Conservation (phyloP, 208 protist species). For the Crithidia expoeki region DNA sequence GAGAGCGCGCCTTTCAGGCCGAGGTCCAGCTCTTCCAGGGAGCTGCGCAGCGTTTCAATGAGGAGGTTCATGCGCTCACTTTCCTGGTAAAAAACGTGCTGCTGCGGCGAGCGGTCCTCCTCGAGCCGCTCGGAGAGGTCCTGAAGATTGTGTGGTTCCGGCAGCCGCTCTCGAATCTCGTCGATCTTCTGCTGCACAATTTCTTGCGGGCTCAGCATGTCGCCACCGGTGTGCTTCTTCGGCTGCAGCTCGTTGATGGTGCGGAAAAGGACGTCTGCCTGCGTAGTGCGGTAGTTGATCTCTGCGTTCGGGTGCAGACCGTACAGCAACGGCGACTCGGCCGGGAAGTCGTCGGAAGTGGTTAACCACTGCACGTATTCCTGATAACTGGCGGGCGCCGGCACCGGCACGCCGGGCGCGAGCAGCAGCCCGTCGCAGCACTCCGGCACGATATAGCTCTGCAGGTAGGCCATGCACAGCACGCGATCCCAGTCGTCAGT, state of each 20-base stretch:
- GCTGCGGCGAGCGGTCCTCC: conserved; percentile 97
- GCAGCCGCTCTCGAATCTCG: conserved; percentile 91
- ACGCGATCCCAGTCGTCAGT: conserved; percentile 98
- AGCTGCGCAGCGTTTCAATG: conserved; percentile 87
- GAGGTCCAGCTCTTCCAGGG: conserved; percentile 97
- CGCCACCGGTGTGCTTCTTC: conserved; percentile 86
- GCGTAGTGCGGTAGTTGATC: conserved; percentile 97
- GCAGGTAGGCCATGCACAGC: conserved; percentile 96
- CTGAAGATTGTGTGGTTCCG: conserved; percentile 92
- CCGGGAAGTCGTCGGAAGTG: conserved; percentile 88
- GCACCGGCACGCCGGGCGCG: conserved; percentile 91
- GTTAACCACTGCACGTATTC: conserved; percentile 97
- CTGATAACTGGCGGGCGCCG: conserved; percentile 86
- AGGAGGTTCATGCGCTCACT: conserved; percentile 98
- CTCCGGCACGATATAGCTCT: conserved; percentile 89
- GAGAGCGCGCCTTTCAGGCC: conserved; percentile 95
- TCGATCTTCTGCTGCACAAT: conserved; percentile 93
- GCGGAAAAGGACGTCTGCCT: conserved; percentile 96
- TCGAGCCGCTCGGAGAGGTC: conserved; percentile 93
- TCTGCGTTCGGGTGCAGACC: conserved; percentile 99
- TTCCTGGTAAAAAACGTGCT: conserved; percentile 98
- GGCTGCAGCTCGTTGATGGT: conserved; percentile 98
- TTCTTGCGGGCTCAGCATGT: conserved; percentile 89
- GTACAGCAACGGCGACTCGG: conserved; percentile 96
- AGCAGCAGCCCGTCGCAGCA: conserved; percentile 94